Conservation (phyloP, 306 rosid genomes). For the Purshia tridentata region DNA sequence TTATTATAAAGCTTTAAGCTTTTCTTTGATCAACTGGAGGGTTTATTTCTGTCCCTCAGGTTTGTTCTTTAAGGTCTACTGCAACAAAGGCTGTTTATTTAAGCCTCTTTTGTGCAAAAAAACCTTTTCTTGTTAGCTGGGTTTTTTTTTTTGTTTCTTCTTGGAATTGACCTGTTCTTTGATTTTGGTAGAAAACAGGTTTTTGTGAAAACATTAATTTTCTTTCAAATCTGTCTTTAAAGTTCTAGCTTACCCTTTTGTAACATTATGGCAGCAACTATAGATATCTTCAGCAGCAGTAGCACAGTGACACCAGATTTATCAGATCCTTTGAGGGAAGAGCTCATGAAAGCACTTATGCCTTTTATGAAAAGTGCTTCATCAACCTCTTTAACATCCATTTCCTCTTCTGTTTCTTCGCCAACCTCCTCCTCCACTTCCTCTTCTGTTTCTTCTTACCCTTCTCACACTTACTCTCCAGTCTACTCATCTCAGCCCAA, state of each 20-base stretch:
- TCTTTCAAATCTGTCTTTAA: background rate
- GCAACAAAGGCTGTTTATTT: background rate
- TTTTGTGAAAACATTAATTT: background rate
- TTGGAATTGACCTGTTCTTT: constrained; percentile 23
- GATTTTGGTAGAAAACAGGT: constrained; percentile 35
- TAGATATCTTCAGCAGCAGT: constrained; percentile 45
- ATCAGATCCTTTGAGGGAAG: constrained; percentile 60
- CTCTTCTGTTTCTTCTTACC: constrained; percentile 18
- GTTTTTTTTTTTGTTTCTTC: constrained; percentile 21
- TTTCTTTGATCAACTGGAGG: constrained; percentile 21
- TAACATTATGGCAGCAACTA: constrained; percentile 48
- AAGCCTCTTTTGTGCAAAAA: constrained; percentile 9
- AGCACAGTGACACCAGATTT: constrained; percentile 30
- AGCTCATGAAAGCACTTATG: constrained; percentile 67
- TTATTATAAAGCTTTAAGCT: background rate
- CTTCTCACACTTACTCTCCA: background rate
- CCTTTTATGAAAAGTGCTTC: constrained; percentile 70
- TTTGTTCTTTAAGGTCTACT: too few relatives aligned
- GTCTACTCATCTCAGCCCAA: constrained; percentile 26
- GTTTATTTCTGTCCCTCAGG: constrained; percentile 34
- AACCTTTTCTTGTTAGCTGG: background rate
- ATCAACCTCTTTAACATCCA: constrained; percentile 1
- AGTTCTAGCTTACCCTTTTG: background rate
- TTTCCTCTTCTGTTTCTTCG: constrained; percentile 3
- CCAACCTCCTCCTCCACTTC: constrained; percentile 22